Conservation (phyloP, 768 basidiomycete species). For the Leccinum subgranulosum region DNA sequence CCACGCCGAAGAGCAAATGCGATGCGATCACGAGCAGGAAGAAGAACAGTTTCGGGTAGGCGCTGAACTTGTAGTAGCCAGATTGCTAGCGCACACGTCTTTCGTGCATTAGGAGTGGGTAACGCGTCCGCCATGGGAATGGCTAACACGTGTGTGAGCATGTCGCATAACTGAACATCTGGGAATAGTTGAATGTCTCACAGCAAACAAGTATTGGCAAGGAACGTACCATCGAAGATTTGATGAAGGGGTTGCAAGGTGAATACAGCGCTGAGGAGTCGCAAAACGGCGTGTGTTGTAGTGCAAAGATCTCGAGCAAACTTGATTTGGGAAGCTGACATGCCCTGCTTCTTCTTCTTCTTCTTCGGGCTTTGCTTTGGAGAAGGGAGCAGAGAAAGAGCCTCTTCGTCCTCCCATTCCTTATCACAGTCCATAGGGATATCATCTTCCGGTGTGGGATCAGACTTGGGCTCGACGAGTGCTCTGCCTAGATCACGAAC, state of each 20-base stretch:
- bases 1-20: constrained; percentile 70
- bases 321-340: constrained; percentile 76
- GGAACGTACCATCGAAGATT: constrained; percentile 57
- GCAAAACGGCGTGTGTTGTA: constrained; percentile 66
- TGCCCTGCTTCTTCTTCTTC: constrained; percentile 57
- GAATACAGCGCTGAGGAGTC: constrained; percentile 58
- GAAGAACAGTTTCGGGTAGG: constrained; percentile 58
- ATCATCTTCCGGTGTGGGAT: constrained; percentile 22
- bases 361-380: constrained; percentile 61
- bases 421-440: constrained; percentile 21
- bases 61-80: constrained; percentile 72
- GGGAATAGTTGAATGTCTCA: constrained; percentile 6
- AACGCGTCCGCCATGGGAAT: constrained; percentile 68
- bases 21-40: constrained; percentile 63
- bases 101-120: constrained; percentile 82
- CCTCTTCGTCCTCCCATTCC: constrained; percentile 26
- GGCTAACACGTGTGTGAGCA: constrained; percentile 62
- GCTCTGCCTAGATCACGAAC: constrained; percentile 67
- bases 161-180: constrained; percentile 58
- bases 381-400: constrained; percentile 51
- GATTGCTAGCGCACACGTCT: constrained; percentile 76
- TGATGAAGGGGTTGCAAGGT: constrained; percentile 55
- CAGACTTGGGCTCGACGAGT: constrained; percentile 50
- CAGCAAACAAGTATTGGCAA: constrained; percentile 3
- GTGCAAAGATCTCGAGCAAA: constrained; percentile 78